Base-by-base conservation (phyloP, 2,329 filamentous ascomycete genomes). In the Emydomyces testavorans region DNA sequence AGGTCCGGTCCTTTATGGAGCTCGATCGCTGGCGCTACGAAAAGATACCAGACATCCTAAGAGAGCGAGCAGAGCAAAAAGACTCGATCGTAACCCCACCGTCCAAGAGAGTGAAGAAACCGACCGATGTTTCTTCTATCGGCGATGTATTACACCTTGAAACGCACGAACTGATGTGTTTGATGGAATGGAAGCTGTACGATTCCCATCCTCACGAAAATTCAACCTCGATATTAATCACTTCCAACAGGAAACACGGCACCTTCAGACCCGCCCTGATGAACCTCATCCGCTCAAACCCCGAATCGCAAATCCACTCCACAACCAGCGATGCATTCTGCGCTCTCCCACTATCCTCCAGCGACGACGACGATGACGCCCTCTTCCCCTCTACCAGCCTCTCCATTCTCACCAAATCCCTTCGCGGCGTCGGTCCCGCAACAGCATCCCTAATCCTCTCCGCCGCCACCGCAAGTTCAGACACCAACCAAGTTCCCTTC, bases 171-270 rank as follows among this genome's bases (percentile, higher is more conserved):
- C 38, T 69, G 29, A 55, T 65, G 40, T 57, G 53, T 41, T 52
- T 68, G 43, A 65, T 71, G 54, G 64, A 68, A 39, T 71, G 68
- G 68, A 71, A 71, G 53, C 57, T 66, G 68, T 71, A 54, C 57
- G 63, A 44, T 3, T 11, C 10, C 16, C 13, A 16, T 20, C 31
- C 28, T 21, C 20, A 31, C 10, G 21, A 8, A 32, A 16, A 29
- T 18, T 41, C 2, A 20, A 20, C 28, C 6, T 4, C 41, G 44
- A 26, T 36, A 10, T 36, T 29, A 20, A 41, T 47, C 16, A 13
- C 37, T 10, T 39, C 42, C n/a, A 7, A 45, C 20, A 66, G 65
- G 32, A 67, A 66, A 57, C 67, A 70, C 37, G 68, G 68, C 16
- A 53, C 60, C 6, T 59, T 53, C 41, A 65, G 68, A 28, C 67